Conservation (phyloP, 2,329 filamentous ascomycete species). For the Neonectria coccinea region DNA sequence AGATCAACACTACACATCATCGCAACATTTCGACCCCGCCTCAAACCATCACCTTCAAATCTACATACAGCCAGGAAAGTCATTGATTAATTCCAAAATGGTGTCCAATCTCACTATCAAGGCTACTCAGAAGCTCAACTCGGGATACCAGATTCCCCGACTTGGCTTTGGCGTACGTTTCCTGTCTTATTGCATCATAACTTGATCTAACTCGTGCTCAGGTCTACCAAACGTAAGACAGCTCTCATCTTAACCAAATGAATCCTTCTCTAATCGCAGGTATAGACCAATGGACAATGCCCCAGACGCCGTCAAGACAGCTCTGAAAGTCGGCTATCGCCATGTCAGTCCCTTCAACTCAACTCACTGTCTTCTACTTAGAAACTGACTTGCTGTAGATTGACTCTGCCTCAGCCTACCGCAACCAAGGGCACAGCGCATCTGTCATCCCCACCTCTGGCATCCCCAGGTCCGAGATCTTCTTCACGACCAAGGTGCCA, state of each 20-base stretch:
- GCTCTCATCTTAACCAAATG: conserved; percentile 26
- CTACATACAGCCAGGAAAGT: background rate
- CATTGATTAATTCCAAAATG: conserved; percentile 54
- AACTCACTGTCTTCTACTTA: background rate
- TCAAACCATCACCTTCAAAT: background rate
- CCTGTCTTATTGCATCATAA: background rate
- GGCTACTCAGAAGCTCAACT: conserved; percentile 65
- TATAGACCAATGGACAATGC: conserved; percentile 47
- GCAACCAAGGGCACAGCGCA: conserved; percentile 63
- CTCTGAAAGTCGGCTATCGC: conserved; percentile 64
- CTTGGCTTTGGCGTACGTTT: conserved; percentile 66
- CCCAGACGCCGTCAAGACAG: conserved; percentile 56
- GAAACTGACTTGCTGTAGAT: conserved; percentile 50
- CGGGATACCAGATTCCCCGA: conserved; percentile 64
- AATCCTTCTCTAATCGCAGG: conserved; percentile 22
- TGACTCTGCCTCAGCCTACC: conserved; percentile 65
- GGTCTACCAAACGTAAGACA: conserved; percentile 65
- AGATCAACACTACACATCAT: background rate
- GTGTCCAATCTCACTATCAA: conserved; percentile 58
- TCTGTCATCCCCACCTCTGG: conserved; percentile 56
- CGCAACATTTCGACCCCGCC: background rate
- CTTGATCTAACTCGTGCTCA: conserved; percentile 43
- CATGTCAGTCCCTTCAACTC: conserved; percentile 54
- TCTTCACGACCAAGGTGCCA: conserved; percentile 69
- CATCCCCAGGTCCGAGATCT: conserved; percentile 61